These are phyloP conservation scores for Diaporthe velutina DNA, from an alignment of 2,329 filamentous ascomycete species.

Conservation along the genomic window DNA sequence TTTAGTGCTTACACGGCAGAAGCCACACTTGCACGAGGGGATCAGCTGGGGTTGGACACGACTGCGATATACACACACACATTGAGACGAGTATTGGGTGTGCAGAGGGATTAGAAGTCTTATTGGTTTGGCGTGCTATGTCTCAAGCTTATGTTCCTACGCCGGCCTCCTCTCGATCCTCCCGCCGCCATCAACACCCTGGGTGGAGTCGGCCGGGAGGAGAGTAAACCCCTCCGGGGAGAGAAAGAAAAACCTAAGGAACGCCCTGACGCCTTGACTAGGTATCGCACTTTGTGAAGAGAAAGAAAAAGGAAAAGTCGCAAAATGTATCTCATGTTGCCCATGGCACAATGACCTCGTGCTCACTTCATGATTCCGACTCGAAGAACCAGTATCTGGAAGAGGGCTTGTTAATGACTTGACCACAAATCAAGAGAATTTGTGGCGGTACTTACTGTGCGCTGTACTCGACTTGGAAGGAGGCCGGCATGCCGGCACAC, in stretches of 20 bases:
- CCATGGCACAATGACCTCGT: neutral
- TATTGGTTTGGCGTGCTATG: constrained; percentile 28
- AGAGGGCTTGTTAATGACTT: constrained; percentile 28
- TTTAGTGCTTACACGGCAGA: neutral
- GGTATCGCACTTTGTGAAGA: constrained; percentile 24
- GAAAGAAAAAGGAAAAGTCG: neutral
- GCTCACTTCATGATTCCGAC: constrained; percentile 15
- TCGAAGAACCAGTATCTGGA: constrained; percentile 56
- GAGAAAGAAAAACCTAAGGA: constrained; percentile 3
- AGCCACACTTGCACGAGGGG: neutral
- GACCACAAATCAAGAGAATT: neutral
- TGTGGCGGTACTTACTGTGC: constrained; percentile 74
- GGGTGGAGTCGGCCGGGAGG: constrained; percentile 3
- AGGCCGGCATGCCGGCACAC: constrained; percentile 73
- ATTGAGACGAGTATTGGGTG: neutral
- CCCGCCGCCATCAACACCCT: constrained; percentile 13
- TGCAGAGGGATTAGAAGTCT: constrained; percentile 5
- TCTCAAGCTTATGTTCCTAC: constrained; percentile 25
- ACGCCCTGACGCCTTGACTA: constrained; percentile 31
- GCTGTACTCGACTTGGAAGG: constrained; percentile 83
- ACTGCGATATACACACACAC: neutral
- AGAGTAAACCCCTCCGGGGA: neutral
- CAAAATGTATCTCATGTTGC: neutral
- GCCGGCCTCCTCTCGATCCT: constrained; percentile 25
- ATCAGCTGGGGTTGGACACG: neutral